Conservation (phyloP, 2,329 filamentous ascomycete genomes). For the Stagonosporopsis vannaccii region DNA sequence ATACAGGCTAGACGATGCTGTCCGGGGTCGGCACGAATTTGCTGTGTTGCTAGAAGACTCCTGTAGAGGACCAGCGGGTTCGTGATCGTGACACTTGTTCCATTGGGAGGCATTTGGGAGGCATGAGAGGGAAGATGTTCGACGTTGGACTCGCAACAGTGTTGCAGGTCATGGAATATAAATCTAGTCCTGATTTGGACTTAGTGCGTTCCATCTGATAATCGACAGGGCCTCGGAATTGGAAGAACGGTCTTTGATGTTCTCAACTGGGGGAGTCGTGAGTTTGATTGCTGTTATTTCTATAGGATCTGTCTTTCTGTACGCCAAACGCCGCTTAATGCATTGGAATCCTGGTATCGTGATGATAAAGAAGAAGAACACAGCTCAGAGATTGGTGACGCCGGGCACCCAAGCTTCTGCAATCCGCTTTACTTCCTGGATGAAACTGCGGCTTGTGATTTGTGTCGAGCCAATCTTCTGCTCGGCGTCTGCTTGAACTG, state of each 20-base stretch:
- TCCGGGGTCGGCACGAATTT: slow-evolving; percentile 72
- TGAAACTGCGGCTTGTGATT: slow-evolving; percentile 83
- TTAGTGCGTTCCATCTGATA: slow-evolving; percentile 28
- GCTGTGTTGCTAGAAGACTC: slow-evolving; percentile 70
- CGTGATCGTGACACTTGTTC: slow-evolving; percentile 56
- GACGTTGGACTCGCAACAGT: slow-evolving; percentile 23
- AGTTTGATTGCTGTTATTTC: not conserved
- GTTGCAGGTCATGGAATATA: slow-evolving; percentile 10
- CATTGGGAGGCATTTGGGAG: slow-evolving; percentile 44
- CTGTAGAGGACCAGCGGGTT: slow-evolving; percentile 82
- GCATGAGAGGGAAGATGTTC: slow-evolving; percentile 10
- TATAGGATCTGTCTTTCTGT: not conserved
- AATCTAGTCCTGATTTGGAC: slow-evolving; percentile 33
- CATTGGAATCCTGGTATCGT: slow-evolving; percentile 28
- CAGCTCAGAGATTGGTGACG: slow-evolving; percentile 64
- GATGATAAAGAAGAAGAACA: slow-evolving; percentile 6
- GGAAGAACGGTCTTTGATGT: not conserved
- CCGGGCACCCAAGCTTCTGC: slow-evolving; percentile 86
- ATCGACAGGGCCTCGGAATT: slow-evolving; percentile 9
- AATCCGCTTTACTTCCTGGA: slow-evolving; percentile 82
- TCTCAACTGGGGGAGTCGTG: no score
- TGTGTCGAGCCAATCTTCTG: slow-evolving; percentile 61
- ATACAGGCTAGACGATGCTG: slow-evolving; percentile 68
- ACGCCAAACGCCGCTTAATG: slow-evolving; percentile 39
- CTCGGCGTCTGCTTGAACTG: slow-evolving; percentile 58